Evolutionary conservation across 768 basidiomycete genomes (phyloP), one percentile per base, ranked within the genome.

Genomic region (Leccinum boreale): DNA sequence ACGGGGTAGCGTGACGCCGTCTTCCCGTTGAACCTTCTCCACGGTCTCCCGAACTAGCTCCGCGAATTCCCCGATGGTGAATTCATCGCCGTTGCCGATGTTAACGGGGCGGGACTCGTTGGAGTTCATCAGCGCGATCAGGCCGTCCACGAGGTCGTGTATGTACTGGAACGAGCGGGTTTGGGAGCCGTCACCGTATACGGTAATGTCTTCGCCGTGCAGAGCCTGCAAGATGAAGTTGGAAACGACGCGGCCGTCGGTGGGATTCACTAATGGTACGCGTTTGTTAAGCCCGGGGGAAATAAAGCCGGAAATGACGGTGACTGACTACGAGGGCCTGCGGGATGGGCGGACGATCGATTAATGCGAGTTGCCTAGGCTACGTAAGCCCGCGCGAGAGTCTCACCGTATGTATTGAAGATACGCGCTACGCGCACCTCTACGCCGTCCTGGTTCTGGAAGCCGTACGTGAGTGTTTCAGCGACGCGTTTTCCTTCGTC

Each of bases 401-500:
- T 31, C 76, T 62, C 62, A 72, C 91, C 93, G 66, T 91, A 96
- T 21, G 93, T 94, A 73, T 99, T 99, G 83, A 99, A 99, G 67
- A 99, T 99, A 62, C 97, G 91, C 3, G 95, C 95, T 44, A 99
- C 95, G 55, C 95, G 88, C 53, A 98, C 92, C 65, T 98, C 92
- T 59, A 99, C 95, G 55, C 87, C 86, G 69, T 98, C 94, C 72
- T 97, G 97, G 58, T 90, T 82, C 62, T 92, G 89, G 80, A 90
- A 98, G 42, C 95, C 95, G 68, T 98, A 99, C 7, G 96, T 95
- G 62, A 99, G 75, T 17, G 96, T 97, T 77, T 99, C 97, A 42
- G 97, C 96, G 39, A 98, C 96, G 66, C 97, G 94, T 78, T 99
- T 99, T 50, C 97, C 97, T 76, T 99, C 97, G 69, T 99, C 97